Percentiles rank a stretch among this genome's conserved stretches.
Conservation (phyloP, 1,284 basidiomycete species). For the Rhodotorula sp. region DNA sequence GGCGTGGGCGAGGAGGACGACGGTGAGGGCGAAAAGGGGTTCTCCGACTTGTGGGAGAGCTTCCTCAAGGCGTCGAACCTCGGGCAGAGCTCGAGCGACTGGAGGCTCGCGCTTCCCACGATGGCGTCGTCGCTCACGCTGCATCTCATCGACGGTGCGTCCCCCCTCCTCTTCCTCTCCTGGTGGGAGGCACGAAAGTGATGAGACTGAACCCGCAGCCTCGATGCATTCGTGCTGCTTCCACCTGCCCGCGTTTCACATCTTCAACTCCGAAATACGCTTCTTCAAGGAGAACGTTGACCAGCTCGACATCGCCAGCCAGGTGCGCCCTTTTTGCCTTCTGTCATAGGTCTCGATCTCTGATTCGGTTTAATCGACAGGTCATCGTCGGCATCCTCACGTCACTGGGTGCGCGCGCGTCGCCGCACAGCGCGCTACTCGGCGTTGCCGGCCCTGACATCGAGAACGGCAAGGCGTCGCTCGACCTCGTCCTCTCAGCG, state of each 20-base stretch:
- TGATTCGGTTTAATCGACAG: neutral
- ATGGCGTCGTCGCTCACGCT: slow-evolving; percentile 36
- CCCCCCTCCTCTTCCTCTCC: too few species aligned
- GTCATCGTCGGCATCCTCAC: slow-evolving; percentile 38
- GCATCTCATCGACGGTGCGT: slow-evolving; percentile 36
- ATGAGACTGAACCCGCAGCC: neutral
- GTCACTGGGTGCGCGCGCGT: slow-evolving; percentile 40
- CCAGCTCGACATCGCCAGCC: slow-evolving; percentile 28
- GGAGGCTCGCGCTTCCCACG: slow-evolving; percentile 36
- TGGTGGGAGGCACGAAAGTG: neutral
- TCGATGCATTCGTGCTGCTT: slow-evolving; percentile 43
- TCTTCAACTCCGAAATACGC: slow-evolving; percentile 18
- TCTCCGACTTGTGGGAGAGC: slow-evolving; percentile 23
- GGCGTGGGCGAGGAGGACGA: neutral
- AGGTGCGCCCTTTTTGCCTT: slow-evolving; percentile 5
- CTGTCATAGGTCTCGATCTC: too few species aligned
- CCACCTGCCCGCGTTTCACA: slow-evolving; percentile 39
- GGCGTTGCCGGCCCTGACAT: slow-evolving; percentile 39
- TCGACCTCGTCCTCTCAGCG: slow-evolving; percentile 33
- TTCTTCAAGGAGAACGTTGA: slow-evolving; percentile 32
- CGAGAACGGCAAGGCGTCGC: slow-evolving; percentile 27
- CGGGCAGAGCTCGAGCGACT: slow-evolving; percentile 30
- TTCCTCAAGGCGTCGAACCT: slow-evolving; percentile 31
- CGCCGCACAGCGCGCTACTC: slow-evolving; percentile 38
- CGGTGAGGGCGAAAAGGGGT: neutral